Evolutionary conservation across 352 stramenopile species (phyloP).

Genomic region (Phytophthora foliorum): DNA sequence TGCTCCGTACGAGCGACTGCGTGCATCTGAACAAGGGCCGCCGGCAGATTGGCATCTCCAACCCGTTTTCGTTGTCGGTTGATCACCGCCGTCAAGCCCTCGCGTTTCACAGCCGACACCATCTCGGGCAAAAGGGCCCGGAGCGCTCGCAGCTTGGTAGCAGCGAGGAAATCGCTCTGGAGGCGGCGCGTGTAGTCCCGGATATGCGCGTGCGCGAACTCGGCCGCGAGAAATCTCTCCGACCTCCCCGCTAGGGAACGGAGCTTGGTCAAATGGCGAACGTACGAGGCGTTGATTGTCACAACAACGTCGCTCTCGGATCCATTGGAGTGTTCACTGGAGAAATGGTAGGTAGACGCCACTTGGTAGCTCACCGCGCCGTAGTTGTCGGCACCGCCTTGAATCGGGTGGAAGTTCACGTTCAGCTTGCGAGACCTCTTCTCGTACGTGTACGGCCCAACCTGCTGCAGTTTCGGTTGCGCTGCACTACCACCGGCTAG

Average conservation of each 20-base stretch:
- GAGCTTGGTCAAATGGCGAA: conserved; percentile 59
- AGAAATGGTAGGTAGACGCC: conserved; percentile 54
- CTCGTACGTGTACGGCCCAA: conserved; percentile 79
- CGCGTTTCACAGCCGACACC: conserved; percentile 35
- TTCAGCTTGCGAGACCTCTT: conserved; percentile 68
- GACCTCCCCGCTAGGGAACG: conserved; percentile 46
- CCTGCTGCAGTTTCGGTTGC: conserved; percentile 49
- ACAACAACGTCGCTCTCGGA: conserved; percentile 62
- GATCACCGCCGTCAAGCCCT: conserved; percentile 57
- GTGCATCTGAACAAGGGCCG: conserved; percentile 56
- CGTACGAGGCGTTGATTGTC: conserved; percentile 73
- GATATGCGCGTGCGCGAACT: conserved; percentile 69
- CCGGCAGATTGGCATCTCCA: conserved; percentile 54
- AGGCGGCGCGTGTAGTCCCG: conserved; percentile 52
- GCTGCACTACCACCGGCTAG: conserved; percentile 18
- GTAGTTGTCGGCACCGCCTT: conserved; percentile 35
- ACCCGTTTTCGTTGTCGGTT: conserved; percentile 51
- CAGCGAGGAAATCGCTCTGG: conserved; percentile 57
- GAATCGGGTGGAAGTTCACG: conserved; percentile 48
- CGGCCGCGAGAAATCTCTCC: conserved; percentile 67
- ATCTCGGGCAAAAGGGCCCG: conserved; percentile 55
- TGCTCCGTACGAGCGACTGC: conserved; percentile 60
- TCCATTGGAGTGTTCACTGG: conserved; percentile 65
- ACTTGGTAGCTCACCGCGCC: conserved; percentile 65
- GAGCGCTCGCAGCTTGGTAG: conserved; percentile 65